Base-by-base conservation (phyloP, 2,329 filamentous ascomycete species). In the Capronia americana region DNA sequence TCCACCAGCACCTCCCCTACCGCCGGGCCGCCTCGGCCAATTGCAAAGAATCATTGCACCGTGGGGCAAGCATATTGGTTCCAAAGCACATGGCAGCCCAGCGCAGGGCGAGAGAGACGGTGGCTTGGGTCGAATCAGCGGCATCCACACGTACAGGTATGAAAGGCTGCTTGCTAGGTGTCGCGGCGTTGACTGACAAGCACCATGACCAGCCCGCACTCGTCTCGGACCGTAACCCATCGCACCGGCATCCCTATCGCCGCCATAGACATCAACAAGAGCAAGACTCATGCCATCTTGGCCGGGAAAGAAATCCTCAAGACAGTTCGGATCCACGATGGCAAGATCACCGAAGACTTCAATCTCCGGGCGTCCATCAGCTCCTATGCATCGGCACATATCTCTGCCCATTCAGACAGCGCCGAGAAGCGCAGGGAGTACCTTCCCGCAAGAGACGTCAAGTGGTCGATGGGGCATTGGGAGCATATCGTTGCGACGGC, bases 301-400 rank as follows among this genome's bases (percentile, higher is more conserved):
- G 87, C 86, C 50, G 87, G 87, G 60, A 86, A 86, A 69, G 86
- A 89, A 71, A 88, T 90, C 64, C 83, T 90, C 72, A 88, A 88
- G 76, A 89, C 87, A 2, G 83, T 90, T 68, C 83, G 83, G 59
- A 83, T 89, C 61, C 80, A 84, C 53, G 83, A 85, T 64, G 81
- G 83, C 67, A 80, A 80, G 66, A 87, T 86, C 51, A 82, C 83
- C 62, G 87, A 90, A 74, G 87, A 89, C 69, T 83, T 86, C 76
- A 89, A 90, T 74, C 81, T 90, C 69, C 85, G 87, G 66, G 82
- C 86, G 70, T 83, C 85, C 34, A 85, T 89, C 70, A 83, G 85
- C 72, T 85, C 84, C 70, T 85, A 85, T 74, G 82, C 85, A 41
- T 81, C 81, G 7, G 83, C 83, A 64, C 82, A 84, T 68, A 80